Evolutionary conservation across 306 rosid species (phyloP).

Genomic region (Gleditsia sinensis): DNA sequence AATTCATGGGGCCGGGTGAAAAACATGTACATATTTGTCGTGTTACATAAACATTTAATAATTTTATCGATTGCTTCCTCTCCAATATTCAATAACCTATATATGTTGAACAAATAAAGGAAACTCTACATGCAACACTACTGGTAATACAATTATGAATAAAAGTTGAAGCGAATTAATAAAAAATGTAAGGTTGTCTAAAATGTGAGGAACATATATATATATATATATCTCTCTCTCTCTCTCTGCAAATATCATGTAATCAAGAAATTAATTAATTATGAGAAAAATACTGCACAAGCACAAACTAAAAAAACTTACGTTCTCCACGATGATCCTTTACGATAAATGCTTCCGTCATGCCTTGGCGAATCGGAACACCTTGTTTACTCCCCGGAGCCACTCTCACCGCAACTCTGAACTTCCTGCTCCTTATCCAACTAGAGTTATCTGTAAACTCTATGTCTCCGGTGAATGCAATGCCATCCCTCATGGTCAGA

Average conservation of each 20-base stretch:
- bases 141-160: too few relatives aligned
- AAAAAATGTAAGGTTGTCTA: too few relatives aligned
- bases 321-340: slow-evolving; percentile 98
- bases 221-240: too few relatives aligned
- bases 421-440: slow-evolving; percentile 75
- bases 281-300: too few relatives aligned
- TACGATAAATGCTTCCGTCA: slow-evolving; percentile 73
- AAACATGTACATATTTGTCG: neutral
- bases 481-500: slow-evolving; percentile 54
- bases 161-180: too few relatives aligned
- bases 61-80: too few relatives aligned
- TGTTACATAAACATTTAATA: neutral
- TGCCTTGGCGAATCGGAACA: slow-evolving; percentile 62
- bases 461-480: slow-evolving; percentile 55
- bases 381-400: slow-evolving; percentile 42
- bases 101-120: too few relatives aligned
- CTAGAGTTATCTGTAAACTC: slow-evolving; percentile 87
- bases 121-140: too few relatives aligned
- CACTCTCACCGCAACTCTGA: slow-evolving; percentile 62
- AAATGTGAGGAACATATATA: too few relatives aligned
- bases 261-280: neutral
- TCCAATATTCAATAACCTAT: too few relatives aligned
- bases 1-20: neutral
- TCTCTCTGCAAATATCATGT: too few relatives aligned
- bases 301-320: too few relatives aligned